Base-by-base conservation (phyloP, 2,329 filamentous ascomycete genomes). In the Arthrobotrys musiformis region DNA sequence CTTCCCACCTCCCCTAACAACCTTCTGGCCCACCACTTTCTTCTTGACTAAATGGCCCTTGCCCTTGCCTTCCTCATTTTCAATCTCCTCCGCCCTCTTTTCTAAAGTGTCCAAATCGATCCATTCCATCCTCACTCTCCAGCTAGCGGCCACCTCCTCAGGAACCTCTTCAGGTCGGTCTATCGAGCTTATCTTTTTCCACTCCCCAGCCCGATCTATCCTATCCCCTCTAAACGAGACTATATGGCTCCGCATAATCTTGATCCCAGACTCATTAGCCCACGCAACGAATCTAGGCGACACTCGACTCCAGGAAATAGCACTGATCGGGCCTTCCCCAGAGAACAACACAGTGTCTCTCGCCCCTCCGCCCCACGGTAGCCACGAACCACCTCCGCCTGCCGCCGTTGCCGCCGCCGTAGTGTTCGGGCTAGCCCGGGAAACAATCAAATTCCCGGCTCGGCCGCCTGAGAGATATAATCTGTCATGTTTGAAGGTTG, bases 181-280 rank as follows among this genome's bases (percentile, higher is more conserved):
- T 76, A 97, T 91, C 82, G 98, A 94, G 24, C 93, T 94, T 79
- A 99, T 93, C 8, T 94, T 89, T 83, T 95, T 97, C 96, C 96
- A 99, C 79, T 91, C 90, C 15, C 97, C 94, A 1, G 88, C 85
- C 42, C 69, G 64, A 19, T 79, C 78, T 64, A 78, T 79, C 44
- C 76, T 75, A 42, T 80, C 79, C 13, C 79, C 80, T 2, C 74
- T 78, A 15, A 80, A 79, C 24, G 67, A 50, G 15, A 50, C 35
- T 8, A 81, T 81, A 82, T 95, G 93, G 3, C 93, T 93, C 40
- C 95, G 89, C 94, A 98, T 98, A 77, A 99, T 95, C 83, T 97
- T 97, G 82, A 98, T 96, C 2, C 95, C 95, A 81, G 96, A 91
- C 83, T 99, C 95, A 81, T 98, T 99, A 44, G 97, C 88, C 95